Evolutionary conservation across 345 rosid species (phyloP).

Genomic region (Rhodomyrtus tomentosa): DNA sequence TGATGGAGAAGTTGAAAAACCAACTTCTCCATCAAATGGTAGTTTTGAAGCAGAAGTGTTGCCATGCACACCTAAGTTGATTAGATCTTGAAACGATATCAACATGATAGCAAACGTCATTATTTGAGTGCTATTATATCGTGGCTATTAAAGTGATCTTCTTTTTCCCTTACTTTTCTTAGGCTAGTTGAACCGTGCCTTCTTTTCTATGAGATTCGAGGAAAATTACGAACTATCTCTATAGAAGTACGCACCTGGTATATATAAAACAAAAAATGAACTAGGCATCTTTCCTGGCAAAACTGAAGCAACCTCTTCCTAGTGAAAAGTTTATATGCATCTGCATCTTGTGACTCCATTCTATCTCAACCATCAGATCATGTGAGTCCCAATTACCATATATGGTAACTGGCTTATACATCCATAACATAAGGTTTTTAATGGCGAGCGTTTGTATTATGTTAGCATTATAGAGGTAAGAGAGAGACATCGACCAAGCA

Average conservation of each 20-base stretch:
- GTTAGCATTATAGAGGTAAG: too few species aligned
- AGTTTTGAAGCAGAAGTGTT: too few species aligned
- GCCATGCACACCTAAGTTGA: not conserved
- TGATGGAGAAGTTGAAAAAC: too few species aligned
- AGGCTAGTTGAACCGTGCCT: not conserved
- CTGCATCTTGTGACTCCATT: fast-evolving
- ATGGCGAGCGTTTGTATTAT: not conserved
- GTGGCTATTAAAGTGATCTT: not conserved
- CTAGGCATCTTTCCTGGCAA: fast-evolving
- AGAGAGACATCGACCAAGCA: too few species aligned
- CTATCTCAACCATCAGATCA: fast-evolving
- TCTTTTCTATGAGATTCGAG: not conserved
- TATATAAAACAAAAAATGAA: not conserved
- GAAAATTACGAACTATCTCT: not conserved
- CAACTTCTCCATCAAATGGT: too few species aligned
- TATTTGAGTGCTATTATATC: not conserved
- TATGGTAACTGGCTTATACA: not conserved
- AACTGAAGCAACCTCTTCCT: not conserved
- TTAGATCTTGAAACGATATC: not conserved
- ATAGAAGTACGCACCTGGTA: not conserved
- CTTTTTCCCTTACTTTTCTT: not conserved
- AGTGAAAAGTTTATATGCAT: not conserved
- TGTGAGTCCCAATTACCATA: fast-evolving
- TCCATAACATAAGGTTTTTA: not conserved
- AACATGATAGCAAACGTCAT: not conserved